These are phyloP conservation scores for Ceratobasidium sp. DNA, from an alignment of 1,284 basidiomycete genomes.

Conservation along the genomic window DNA sequence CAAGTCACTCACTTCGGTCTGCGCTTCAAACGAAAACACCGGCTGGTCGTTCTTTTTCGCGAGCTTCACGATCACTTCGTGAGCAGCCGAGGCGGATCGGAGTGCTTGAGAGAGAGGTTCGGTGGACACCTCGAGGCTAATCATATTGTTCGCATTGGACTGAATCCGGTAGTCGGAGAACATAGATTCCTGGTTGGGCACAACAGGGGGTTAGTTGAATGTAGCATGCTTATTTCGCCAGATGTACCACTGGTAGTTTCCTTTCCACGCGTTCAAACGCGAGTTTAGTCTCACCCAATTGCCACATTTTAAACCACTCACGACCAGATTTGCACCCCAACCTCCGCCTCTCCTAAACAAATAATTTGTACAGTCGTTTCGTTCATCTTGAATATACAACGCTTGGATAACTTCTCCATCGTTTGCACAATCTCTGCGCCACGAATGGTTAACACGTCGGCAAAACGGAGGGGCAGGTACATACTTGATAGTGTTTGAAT, in stretches of 20 bases:
- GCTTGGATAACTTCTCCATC: constrained; percentile 82
- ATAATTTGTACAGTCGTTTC: constrained; percentile 81
- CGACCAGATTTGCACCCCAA: constrained; percentile 93
- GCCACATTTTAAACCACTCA: constrained; percentile 56
- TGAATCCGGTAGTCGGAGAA: constrained; percentile 86
- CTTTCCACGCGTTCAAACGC: constrained; percentile 44
- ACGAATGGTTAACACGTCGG: constrained; percentile 15
- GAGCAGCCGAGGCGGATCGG: constrained; percentile 65
- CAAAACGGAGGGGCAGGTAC: constrained; percentile 3
- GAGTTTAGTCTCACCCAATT: background rate
- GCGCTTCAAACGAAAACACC: constrained; percentile 69
- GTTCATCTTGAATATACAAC: constrained; percentile 80
- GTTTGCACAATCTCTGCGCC: constrained; percentile 73
- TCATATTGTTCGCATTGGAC: constrained; percentile 84
- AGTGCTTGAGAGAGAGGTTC: constrained; percentile 80
- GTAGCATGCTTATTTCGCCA: constrained; percentile 57
- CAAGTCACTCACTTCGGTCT: constrained; percentile 44
- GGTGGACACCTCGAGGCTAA: constrained; percentile 72
- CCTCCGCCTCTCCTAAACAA: constrained; percentile 78
- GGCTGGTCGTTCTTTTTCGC: constrained; percentile 81
- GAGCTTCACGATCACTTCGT: constrained; percentile 80
- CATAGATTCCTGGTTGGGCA: constrained; percentile 62
- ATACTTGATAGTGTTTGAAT: constrained; percentile 65
- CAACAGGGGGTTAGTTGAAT: constrained; percentile 48
- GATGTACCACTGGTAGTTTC: constrained; percentile 53